A percentile compares a stretch with the other conserved stretches of the same genome.
Evolutionary conservation across 169 alveolate genomes (phyloP).

Genomic region (Besnoitia besnoiti): DNA sequence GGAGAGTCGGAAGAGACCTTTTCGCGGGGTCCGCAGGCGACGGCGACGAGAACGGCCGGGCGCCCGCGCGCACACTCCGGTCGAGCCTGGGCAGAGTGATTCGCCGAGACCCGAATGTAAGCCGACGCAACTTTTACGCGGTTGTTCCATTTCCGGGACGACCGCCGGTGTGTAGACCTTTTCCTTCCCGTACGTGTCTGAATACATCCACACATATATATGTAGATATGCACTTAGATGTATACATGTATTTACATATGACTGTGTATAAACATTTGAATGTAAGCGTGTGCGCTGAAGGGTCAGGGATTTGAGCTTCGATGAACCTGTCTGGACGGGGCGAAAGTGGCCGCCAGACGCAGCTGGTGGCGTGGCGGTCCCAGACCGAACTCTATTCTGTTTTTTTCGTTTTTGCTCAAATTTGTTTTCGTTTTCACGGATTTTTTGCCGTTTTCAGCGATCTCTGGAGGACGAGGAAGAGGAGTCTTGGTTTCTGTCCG

Average conservation of each 20-base stretch:
- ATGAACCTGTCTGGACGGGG: too few relatives aligned
- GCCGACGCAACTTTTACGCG: background rate
- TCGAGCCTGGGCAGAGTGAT: constrained; percentile 18
- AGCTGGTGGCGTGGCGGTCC: too few relatives aligned
- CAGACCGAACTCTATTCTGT: too few relatives aligned
- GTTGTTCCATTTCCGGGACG: background rate
- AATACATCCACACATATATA: background rate
- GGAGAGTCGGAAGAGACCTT: background rate
- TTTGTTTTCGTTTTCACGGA: background rate
- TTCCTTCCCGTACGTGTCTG: too few relatives aligned
- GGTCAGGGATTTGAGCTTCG: too few relatives aligned
- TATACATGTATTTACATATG: background rate
- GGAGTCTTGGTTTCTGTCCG: constrained; percentile 20
- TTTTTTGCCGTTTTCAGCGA: background rate
- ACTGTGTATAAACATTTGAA: background rate
- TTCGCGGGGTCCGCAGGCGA: constrained; percentile 28
- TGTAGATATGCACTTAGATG: background rate
- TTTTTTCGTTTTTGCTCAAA: background rate
- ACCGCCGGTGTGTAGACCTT: too few relatives aligned
- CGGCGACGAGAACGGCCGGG: background rate
- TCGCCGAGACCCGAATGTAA: constrained; percentile 28
- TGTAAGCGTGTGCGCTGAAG: background rate
- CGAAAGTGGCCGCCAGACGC: too few relatives aligned
- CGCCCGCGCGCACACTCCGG: background rate
- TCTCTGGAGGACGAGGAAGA: constrained; percentile 29